Base-by-base conservation (phyloP, 2,329 filamentous ascomycete genomes). In the Colletotrichum cordylinicola region DNA sequence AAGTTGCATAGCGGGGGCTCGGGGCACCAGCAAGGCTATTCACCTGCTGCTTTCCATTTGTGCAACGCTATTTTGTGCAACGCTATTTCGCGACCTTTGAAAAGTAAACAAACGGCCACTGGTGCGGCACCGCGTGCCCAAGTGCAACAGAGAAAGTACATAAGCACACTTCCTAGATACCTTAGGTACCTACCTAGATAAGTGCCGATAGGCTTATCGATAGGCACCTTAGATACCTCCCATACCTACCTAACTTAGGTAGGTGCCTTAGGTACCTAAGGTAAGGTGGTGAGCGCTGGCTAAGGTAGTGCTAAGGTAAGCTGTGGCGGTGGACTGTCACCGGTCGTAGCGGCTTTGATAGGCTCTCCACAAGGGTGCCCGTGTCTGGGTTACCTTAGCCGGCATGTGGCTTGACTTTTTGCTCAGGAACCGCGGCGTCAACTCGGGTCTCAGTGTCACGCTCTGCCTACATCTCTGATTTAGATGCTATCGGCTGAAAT, bases 381-480 rank as follows among this genome's bases (percentile, higher is more conserved):
- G 43, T 12, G 43, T 52, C n/a, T 52, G 43, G 43, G 10, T 24
- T 52, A 43, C 43, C 43, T 52, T 52, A 24, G 43, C 29, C 13
- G 16, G n/a, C 33, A 43, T 68, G 64, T 68, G 70, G 70, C 64
- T 68, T 67, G 21, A 64, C 21, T 39, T n/a, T 37, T 52, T 33
- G 64, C 64, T 37, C 56, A 67, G 71, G 43, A 21, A 52, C 43
- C 43, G 43, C 70, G 71, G 71, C 67, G 67, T 73, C 29, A n/a
- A 43, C 31, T 62, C 70, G 56, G 65, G 21, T 72, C n/a, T 68
- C 33, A n/a, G 55, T 39, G 67, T 56, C 71, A 70, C 67, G 71
- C 43, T 74, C 71, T 73, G 16, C 55, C 70, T 37, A n/a, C 48
- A 43, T 62, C 61, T 71, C 66, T 67, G 21, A 24, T 67, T 58